Evolutionary conservation across 345 rosid species (phyloP).

Genomic region (Eucalyptus sp.): DNA sequence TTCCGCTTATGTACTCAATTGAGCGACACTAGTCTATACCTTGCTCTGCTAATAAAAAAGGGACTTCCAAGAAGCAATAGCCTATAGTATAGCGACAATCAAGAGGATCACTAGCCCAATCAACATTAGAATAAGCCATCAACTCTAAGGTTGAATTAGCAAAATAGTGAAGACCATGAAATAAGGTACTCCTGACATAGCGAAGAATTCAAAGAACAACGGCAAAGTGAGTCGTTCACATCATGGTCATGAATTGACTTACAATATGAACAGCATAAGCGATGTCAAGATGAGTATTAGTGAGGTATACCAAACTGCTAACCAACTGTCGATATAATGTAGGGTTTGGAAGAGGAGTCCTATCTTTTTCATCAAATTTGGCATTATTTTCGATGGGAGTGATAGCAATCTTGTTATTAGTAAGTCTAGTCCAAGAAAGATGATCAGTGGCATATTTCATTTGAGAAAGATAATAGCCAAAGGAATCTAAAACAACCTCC

Average conservation of each 20-base stretch:
- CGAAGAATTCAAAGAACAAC: too few species aligned
- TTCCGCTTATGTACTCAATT: neutral
- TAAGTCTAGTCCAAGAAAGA: neutral
- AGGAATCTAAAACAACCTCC: neutral
- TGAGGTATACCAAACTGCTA: too few species aligned
- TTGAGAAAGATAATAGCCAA: neutral
- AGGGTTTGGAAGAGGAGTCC: neutral
- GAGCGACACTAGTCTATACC: too few species aligned
- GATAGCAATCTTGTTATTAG: neutral
- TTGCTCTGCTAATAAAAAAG: neutral
- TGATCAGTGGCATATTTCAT: neutral
- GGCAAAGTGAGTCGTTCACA: accelerated
- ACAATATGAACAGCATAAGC: too few species aligned
- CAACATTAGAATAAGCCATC: neutral
- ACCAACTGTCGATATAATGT: neutral
- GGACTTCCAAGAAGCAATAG: neutral
- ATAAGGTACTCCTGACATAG: too few species aligned
- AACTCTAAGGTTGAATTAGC: neutral
- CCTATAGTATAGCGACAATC: too few species aligned
- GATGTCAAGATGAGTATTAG: too few species aligned
- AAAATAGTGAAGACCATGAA: neutral
- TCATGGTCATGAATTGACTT: neutral
- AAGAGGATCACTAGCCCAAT: neutral
- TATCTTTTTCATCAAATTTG: neutral
- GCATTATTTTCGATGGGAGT: neutral